Conservation (phyloP, 2,329 filamentous ascomycete species). For the Diaporthe citrichinensis region DNA sequence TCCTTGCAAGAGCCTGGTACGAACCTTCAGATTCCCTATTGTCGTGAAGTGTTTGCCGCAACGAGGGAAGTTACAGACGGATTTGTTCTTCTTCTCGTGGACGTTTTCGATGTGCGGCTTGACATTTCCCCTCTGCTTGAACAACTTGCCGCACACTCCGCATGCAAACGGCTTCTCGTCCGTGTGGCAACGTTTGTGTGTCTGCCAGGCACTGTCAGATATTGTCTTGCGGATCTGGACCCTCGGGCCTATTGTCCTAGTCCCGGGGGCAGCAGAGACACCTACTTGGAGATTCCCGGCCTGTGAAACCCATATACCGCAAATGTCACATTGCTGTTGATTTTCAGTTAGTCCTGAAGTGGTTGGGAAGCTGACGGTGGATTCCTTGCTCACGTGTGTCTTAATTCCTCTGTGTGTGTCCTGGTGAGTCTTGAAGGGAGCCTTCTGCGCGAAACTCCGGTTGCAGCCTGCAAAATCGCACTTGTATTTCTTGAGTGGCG, state of each 20-base stretch:
- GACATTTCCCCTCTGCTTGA: conserved; percentile 89
- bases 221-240: not conserved
- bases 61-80: conserved; percentile 76
- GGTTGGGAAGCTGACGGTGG: not conserved
- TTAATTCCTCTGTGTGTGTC: conserved; percentile 91
- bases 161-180: conserved; percentile 89
- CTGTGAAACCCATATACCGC: conserved; percentile 87
- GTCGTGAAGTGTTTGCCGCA: conserved; percentile 93
- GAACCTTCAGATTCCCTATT: conserved; percentile 90
- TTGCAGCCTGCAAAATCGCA: conserved; percentile 82
- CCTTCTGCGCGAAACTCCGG: conserved; percentile 92
- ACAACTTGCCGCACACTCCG: conserved; percentile 83
- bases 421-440: conserved; percentile 91
- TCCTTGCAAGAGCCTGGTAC: conserved; percentile 38
- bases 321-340: conserved; percentile 57
- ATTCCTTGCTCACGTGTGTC: conserved; percentile 79
- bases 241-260: not conserved
- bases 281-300: conserved; percentile 88
- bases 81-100: conserved; percentile 83
- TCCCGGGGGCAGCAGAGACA: conserved; percentile 12
- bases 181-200: conserved; percentile 88
- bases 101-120: conserved; percentile 83
- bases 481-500: conserved; percentile 74
- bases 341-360: not conserved
- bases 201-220: conserved; percentile 62